A percentile compares a stretch with the other conserved stretches of the same genome.
Conservation (phyloP, 495 filamentous ascomycete species). For the Lepraria neglecta region DNA sequence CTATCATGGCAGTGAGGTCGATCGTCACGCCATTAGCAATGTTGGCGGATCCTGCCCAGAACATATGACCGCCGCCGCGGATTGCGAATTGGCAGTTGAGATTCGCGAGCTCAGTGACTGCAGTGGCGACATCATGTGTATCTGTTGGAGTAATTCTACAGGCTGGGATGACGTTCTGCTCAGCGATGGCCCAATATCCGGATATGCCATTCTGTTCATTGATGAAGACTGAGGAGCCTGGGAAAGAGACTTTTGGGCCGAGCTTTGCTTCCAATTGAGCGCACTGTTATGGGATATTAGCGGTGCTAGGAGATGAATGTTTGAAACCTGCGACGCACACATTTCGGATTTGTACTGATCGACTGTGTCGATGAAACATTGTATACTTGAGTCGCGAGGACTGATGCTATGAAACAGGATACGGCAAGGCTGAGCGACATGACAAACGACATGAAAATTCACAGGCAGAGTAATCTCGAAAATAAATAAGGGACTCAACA, state of each 20-base stretch:
- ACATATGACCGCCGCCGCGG: conserved; percentile 32
- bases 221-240: conserved; percentile 7
- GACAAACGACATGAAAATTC: not conserved
- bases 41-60: conserved; percentile 28
- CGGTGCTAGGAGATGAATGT: not conserved
- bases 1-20: conserved; percentile 29
- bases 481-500: not conserved
- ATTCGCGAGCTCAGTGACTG: not conserved
- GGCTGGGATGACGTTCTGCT: not conserved
- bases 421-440: not conserved
- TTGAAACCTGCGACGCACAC: not conserved
- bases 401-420: not conserved
- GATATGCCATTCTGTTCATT: conserved; percentile 10
- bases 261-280: not conserved
- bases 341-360: not conserved
- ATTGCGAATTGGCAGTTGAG: conserved; percentile 31
- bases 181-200: conserved; percentile 9
- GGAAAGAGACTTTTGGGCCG: conserved; percentile 10
- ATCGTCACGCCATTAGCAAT: conserved; percentile 33
- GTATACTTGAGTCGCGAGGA: not conserved
- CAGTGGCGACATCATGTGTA: too few species aligned
- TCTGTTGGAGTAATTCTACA: too few species aligned
- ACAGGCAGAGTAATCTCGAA: not conserved
- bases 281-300: not conserved
- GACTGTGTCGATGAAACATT: not conserved